Base-by-base conservation (phyloP, 1,139 yeast species). In the Suhomyces chickasaworum region DNA sequence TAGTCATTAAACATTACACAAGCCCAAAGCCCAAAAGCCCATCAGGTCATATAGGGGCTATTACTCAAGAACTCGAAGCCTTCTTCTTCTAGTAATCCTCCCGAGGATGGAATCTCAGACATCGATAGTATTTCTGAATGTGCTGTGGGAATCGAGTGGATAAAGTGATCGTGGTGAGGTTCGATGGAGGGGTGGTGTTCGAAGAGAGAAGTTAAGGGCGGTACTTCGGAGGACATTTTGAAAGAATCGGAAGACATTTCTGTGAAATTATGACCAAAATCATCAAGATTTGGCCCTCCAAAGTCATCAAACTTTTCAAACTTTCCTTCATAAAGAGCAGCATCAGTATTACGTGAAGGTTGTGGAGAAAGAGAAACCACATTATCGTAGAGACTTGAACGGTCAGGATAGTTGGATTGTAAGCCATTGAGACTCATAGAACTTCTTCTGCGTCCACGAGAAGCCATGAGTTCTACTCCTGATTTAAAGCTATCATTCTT, bases 11-110 rank as follows among this genome's bases (percentile, higher is more conserved):
- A 33, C 37, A 39, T 39, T 31, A 35, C 37, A 22, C 37, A 35
- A 13, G 17, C 29, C n/a, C n/a, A n/a, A n/a, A n/a, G n/a, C n/a
- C n/a, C 37, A 22, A 29, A 35, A 13, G 17, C 29, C 17, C 27
- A 16, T 23, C 32, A 39, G 15, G 36, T 39, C 39, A 41, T 35
- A 22, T 44, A 44, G 17, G 48, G 48, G 20, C 48, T 45, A 29
- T 38, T 45, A 15, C 42, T 31, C 40, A 45, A 41, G 22, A 41
- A 45, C 30, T 45, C 45, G 27, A 45, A 45, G 7, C 45, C 48
- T 13, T 41, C 44, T 15, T 45, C 48, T 21, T 45, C 48, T 16
- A 45, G 31, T n/a, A 45, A 12, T 5, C 44, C 47, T 6, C 37
- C 39, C 4, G 41, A 7, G 7, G 31, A 17, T 4, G 39, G 45